phyloP scores from a whole-genome alignment of 371 early-diverging fungal genomes.

The Pancytospora philotis region DNA sequence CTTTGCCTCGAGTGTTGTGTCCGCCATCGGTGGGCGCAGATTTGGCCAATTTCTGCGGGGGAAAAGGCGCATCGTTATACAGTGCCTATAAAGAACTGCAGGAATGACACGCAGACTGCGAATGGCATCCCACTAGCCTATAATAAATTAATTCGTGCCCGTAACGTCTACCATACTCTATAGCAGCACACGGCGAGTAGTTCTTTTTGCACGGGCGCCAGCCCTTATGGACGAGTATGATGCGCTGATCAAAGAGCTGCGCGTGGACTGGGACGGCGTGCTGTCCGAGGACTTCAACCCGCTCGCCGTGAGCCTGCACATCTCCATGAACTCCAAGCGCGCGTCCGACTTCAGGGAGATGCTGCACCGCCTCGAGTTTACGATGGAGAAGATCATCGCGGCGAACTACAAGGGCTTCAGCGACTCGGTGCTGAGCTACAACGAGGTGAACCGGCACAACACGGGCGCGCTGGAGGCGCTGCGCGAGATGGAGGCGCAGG shows the following conservation, averaged over 20 bases:
- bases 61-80: too few relatives aligned
- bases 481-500: conserved; percentile 10
- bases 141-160: too few relatives aligned
- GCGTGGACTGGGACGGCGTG: conserved; percentile 54
- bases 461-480: background rate
- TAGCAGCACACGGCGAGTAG: too few relatives aligned
- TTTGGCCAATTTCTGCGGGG: background rate
- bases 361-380: conserved; percentile 47
- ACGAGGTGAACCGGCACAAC: conserved; percentile 34
- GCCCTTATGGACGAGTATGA: conserved; percentile 39
- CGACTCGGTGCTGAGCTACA: conserved; percentile 49
- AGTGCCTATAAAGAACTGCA: too few relatives aligned
- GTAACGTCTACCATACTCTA: too few relatives aligned
- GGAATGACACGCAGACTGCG: too few relatives aligned
- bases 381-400: conserved; percentile 52
- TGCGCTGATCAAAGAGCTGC: conserved; percentile 46
- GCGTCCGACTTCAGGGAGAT: conserved; percentile 40
- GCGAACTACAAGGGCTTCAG: conserved; percentile 49
- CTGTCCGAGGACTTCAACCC: conserved; percentile 53
- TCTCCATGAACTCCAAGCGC: conserved; percentile 21
- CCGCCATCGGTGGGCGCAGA: background rate
- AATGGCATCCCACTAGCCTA: too few relatives aligned
- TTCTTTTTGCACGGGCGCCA: too few relatives aligned
- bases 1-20: conserved; percentile 27
- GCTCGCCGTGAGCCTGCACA: conserved; percentile 29